Percentiles rank a stretch among this genome's conserved stretches.
phyloP scores from a whole-genome alignment of 2,329 filamentous ascomycete species.

The Rosellinia necatrix region DNA sequence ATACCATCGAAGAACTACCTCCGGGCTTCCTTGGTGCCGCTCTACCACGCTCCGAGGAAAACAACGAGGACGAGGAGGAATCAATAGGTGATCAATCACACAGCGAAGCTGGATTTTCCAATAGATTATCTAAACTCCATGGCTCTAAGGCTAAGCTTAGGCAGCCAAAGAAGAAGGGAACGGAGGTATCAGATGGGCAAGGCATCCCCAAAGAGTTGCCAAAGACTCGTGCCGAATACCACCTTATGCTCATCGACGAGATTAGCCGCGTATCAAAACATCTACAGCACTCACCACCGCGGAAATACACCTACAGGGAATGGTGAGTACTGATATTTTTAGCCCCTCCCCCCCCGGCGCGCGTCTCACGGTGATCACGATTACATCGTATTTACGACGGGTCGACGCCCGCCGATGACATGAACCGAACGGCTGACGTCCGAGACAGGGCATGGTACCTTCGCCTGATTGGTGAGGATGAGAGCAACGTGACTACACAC shows the following conservation, averaged over 20 bases:
- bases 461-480: slow-evolving; percentile 72
- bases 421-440: background rate
- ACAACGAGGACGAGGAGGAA: slow-evolving; percentile 33
- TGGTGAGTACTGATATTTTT: slow-evolving; percentile 31
- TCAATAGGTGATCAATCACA: too few species aligned
- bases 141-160: background rate
- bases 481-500: slow-evolving; percentile 56
- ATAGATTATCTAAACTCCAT: background rate
- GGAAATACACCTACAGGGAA: slow-evolving; percentile 68
- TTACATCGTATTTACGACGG: too few species aligned
- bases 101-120: too few species aligned
- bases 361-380: too few species aligned
- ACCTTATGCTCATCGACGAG: slow-evolving; percentile 70
- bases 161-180: background rate
- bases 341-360: too few species aligned
- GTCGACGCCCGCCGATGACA: background rate
- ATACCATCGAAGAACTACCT: slow-evolving; percentile 44
- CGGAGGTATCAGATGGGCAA: slow-evolving; percentile 14
- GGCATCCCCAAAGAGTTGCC: slow-evolving; percentile 47
- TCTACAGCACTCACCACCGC: slow-evolving; percentile 59
- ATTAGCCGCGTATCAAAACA: slow-evolving; percentile 71
- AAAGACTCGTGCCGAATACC: slow-evolving; percentile 56
- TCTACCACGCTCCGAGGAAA: slow-evolving; percentile 31
- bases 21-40: slow-evolving; percentile 49
- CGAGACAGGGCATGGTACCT: slow-evolving; percentile 75